Evolutionary conservation across 805 yeast species (phyloP).

Genomic region (Saturnispora quitensis): DNA sequence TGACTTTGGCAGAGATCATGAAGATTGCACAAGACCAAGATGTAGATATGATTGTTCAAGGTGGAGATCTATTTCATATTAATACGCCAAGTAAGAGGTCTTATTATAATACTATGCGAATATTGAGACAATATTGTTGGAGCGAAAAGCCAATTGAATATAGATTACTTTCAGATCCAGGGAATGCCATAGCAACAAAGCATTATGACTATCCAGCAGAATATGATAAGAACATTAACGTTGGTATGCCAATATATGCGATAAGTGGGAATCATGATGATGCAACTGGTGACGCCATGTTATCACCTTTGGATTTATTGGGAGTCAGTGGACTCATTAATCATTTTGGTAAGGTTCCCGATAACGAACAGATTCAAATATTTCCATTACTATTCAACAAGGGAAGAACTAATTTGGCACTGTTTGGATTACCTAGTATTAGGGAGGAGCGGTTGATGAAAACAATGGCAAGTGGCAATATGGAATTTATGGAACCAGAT

Average conservation of each 20-base stretch:
- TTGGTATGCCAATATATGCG: slow-evolving; percentile 83
- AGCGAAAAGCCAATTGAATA: slow-evolving; percentile 85
- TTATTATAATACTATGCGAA: slow-evolving; percentile 68
- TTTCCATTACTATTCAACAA: slow-evolving; percentile 75
- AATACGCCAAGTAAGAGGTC: slow-evolving; percentile 86
- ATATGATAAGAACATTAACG: slow-evolving; percentile 84
- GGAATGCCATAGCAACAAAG: slow-evolving; percentile 44
- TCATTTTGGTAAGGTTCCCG: slow-evolving; percentile 77
- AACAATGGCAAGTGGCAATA: slow-evolving; percentile 71
- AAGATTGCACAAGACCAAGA: slow-evolving; percentile 56
- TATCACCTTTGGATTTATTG: slow-evolving; percentile 80
- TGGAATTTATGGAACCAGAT: slow-evolving; percentile 66
- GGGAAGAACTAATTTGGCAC: slow-evolving; percentile 71
- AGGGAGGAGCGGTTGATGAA: slow-evolving; percentile 83
- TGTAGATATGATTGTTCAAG: slow-evolving; percentile 84
- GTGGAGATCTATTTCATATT: slow-evolving; percentile 88
- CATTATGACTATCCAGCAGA: slow-evolving; percentile 70
- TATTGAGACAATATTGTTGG: slow-evolving; percentile 62
- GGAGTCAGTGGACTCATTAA: slow-evolving; percentile 76
- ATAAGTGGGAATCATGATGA: slow-evolving; percentile 97
- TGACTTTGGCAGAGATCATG: slow-evolving; percentile 78
- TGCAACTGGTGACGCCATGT: slow-evolving; percentile 75
- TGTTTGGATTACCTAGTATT: slow-evolving; percentile 83
- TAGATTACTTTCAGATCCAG: slow-evolving; percentile 74
- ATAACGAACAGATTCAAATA: slow-evolving; percentile 65